Conservation (phyloP, 1,139 yeast genomes). For the Taphrina deformans region DNA sequence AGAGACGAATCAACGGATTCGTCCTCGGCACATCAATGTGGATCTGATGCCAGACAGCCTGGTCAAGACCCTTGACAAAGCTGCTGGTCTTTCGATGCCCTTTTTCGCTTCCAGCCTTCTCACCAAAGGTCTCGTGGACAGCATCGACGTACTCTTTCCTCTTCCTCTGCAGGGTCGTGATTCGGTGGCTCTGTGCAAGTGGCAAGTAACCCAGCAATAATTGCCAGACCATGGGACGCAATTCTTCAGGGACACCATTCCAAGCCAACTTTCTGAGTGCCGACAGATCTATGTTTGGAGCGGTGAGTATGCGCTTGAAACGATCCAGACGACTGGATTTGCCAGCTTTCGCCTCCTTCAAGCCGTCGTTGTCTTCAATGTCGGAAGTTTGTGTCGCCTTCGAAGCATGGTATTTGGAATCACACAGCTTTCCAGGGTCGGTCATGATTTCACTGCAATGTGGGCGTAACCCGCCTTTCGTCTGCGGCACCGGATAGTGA, state of each 20-base stretch:
- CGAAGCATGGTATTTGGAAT: slow-evolving; percentile 7
- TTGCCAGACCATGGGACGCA: slow-evolving; percentile 89
- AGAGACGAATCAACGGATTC: slow-evolving; percentile 77
- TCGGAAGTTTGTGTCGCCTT: slow-evolving; percentile 1
- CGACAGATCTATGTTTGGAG: slow-evolving; percentile 61
- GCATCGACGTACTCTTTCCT: slow-evolving; percentile 85
- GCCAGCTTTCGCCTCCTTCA: slow-evolving; percentile 56
- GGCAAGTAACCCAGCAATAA: slow-evolving; percentile 85
- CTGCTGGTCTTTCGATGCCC: slow-evolving; percentile 10
- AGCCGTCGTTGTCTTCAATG: slow-evolving; percentile 43
- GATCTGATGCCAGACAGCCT: slow-evolving; percentile 90
- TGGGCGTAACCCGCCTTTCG: slow-evolving; percentile 37
- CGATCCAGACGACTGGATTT: slow-evolving; percentile 62
- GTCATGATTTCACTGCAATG: slow-evolving; percentile 42
- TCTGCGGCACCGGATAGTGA: slow-evolving; percentile 7
- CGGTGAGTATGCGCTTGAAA: slow-evolving; percentile 64
- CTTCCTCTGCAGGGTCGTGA: slow-evolving; percentile 67
- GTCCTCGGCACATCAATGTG: slow-evolving; percentile 94
- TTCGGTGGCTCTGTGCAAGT: slow-evolving; percentile 74
- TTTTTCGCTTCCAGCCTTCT: slow-evolving; percentile 48
- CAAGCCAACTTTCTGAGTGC: slow-evolving; percentile 79
- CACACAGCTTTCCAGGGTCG: slow-evolving; percentile 7
- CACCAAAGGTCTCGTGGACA: slow-evolving; percentile 57
- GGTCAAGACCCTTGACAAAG: slow-evolving; percentile 50
- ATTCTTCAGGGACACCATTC: slow-evolving; percentile 87